Base-by-base conservation (phyloP, 1,139 yeast genomes). In the Sugiyamaella japonica region DNA sequence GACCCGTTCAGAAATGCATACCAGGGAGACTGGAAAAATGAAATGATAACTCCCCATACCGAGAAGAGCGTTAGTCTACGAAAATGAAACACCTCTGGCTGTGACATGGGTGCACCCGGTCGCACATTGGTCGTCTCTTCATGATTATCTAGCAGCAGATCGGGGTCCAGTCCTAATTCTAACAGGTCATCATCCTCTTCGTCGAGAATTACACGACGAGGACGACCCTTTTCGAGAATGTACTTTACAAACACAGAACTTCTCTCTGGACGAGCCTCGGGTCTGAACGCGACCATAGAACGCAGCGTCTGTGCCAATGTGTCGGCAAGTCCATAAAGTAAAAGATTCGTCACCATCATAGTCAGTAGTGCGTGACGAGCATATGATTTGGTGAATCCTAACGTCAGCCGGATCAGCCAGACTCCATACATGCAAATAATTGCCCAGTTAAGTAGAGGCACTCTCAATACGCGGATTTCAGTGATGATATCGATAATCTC, bases 1-100 rank as follows among this genome's bases (percentile, higher is more conserved):
- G 89, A 82, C 48, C 76, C 74, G 66, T 91, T 91, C 56, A 93
- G 76, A 57, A 91, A 82, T 62, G 83, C 80, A 66, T 91, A 91
- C 99, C 99, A 93, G 58, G 85, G 84, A 55, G 88, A 87, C 70
- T 90, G 98, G 48, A 84, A 81, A 67, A 89, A 85, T 0, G 97
- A 86, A 73, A 89, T 80, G 4, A 86, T 68, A 57, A 87, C 37
- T 55, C 68, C 96, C 97, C 97, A 91, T 45, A 82, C 74, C 76
- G 89, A 84, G 66, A 91, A 91, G 10, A 95, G 86, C 0, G 86
- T 80, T 66, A 90, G 79, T 58, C 97, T 76, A 56, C 81, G 75
- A 64, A 89, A 86, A 55, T 83, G 79, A 69, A 86, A 90, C 4
- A 66, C 64, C 44, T 64, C 65, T 1, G 59, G 60, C 36, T 57